Conservation (phyloP, 805 yeast species). For the Starmerella sp. region DNA sequence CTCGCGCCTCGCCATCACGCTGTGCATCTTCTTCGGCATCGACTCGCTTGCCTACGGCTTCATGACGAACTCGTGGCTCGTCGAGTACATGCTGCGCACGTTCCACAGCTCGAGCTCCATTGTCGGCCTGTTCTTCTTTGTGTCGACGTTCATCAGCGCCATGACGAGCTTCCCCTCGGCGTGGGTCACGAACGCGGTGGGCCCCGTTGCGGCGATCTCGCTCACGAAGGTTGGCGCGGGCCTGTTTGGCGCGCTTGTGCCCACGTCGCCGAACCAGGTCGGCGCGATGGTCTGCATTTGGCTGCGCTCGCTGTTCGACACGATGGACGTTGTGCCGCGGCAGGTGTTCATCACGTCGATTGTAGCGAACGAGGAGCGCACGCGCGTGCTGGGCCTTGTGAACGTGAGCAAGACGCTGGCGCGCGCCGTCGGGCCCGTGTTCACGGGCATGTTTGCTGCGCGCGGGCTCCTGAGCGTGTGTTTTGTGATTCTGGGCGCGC, state of each 20-base stretch:
- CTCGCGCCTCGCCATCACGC: constrained; percentile 9
- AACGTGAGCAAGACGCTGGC: constrained; percentile 81
- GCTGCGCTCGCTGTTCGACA: constrained; percentile 49
- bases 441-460: constrained; percentile 65
- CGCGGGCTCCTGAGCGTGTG: constrained; percentile 24
- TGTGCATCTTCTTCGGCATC: constrained; percentile 44
- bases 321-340: constrained; percentile 90
- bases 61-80: constrained; percentile 81
- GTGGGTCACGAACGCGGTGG: constrained; percentile 48
- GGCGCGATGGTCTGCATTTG: constrained; percentile 43
- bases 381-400: constrained; percentile 73
- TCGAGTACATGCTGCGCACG: constrained; percentile 57
- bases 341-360: constrained; percentile 66
- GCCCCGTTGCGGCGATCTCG: constrained; percentile 70
- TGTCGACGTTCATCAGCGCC: constrained; percentile 39
- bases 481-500: constrained; percentile 28
- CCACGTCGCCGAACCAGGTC: constrained; percentile 34
- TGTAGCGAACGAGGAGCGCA: constrained; percentile 50
- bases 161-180: constrained; percentile 53
- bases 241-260: constrained; percentile 44
- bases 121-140: constrained; percentile 38
- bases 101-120: constrained; percentile 49
- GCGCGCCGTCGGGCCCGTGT: constrained; percentile 66
- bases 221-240: constrained; percentile 72
- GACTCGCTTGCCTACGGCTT: constrained; percentile 85